A percentile compares a stretch with the other conserved stretches of the same genome.
These are phyloP conservation scores for Penicillium argentinense DNA, from an alignment of 495 filamentous ascomycete species.

Conservation along the genomic window DNA sequence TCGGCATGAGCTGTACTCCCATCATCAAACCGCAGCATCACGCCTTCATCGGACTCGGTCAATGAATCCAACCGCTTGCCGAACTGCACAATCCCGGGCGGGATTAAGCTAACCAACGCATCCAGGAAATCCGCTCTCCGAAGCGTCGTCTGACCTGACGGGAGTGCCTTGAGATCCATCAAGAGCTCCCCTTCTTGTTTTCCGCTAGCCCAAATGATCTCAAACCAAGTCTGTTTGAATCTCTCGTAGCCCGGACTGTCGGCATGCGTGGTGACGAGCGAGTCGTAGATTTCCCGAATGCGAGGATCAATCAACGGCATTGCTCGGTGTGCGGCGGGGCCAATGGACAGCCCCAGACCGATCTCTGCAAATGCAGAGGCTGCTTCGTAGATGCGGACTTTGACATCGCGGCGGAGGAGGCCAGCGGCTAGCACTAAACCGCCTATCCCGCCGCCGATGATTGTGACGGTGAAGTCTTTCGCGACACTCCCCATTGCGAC, in stretches of 20 bases:
- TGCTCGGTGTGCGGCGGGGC: slow-evolving; percentile 56
- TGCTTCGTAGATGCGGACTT: slow-evolving; percentile 57
- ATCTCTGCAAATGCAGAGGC: slow-evolving; percentile 52
- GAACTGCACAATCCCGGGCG: slow-evolving; percentile 38
- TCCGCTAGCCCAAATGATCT: slow-evolving; percentile 26
- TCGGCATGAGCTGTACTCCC: slow-evolving; percentile 31
- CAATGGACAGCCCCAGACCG: slow-evolving; percentile 60
- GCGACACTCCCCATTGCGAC: slow-evolving; percentile 1
- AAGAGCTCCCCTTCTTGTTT: slow-evolving; percentile 23
- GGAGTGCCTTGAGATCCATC: slow-evolving; percentile 33
- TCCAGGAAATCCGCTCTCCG: slow-evolving; percentile 62
- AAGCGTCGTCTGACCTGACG: slow-evolving; percentile 33
- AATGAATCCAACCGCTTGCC: slow-evolving; percentile 31
- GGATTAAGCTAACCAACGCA: slow-evolving; percentile 56
- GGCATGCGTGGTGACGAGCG: slow-evolving; percentile 30
- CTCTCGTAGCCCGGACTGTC: slow-evolving; percentile 28
- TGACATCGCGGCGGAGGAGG: slow-evolving; percentile 49
- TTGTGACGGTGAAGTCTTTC: slow-evolving; percentile 47
- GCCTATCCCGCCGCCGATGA: slow-evolving; percentile 61
- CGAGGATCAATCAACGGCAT: slow-evolving; percentile 49
- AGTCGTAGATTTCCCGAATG: slow-evolving; percentile 34
- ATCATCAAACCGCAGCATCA: slow-evolving; percentile 32
- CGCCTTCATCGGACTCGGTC: slow-evolving; percentile 14
- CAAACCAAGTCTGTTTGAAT: slow-evolving; percentile 27
- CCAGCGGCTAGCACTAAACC: slow-evolving; percentile 57